A percentile compares a stretch with the other conserved stretches of the same genome.
Evolutionary conservation across 2,329 filamentous ascomycete genomes (phyloP).

Genomic region (Stenocarpella maydis): DNA sequence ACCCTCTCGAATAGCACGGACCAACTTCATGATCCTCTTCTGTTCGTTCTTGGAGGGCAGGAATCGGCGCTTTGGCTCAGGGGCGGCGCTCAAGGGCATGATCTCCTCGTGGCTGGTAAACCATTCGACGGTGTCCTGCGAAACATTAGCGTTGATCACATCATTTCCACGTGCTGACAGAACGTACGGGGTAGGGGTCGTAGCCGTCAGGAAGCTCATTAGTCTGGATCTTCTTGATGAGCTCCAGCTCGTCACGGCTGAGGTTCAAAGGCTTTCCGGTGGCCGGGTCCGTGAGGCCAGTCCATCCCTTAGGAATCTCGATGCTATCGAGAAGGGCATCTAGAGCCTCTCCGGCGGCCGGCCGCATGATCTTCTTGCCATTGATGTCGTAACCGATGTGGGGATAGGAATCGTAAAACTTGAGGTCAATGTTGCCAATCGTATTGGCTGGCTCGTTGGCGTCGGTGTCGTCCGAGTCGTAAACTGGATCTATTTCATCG

Average conservation of each 20-base stretch:
- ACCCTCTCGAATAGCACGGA: conserved; percentile 93
- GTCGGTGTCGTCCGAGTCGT: conserved; percentile 96
- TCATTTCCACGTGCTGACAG: not conserved
- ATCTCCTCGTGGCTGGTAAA: conserved; percentile 90
- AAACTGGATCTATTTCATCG: conserved; percentile 90
- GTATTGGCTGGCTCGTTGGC: conserved; percentile 83
- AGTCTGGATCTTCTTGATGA: conserved; percentile 86
- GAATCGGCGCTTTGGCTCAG: conserved; percentile 95
- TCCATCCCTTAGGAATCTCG: conserved; percentile 97
- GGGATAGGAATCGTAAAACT: conserved; percentile 96
- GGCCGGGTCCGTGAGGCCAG: conserved; percentile 89
- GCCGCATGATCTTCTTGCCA: conserved; percentile 96
- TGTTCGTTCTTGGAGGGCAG: conserved; percentile 96
- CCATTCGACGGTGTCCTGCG: conserved; percentile 84
- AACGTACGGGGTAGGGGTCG: conserved; percentile 83
- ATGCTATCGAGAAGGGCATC: conserved; percentile 96
- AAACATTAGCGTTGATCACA: conserved; percentile 37
- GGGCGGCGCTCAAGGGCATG: conserved; percentile 94
- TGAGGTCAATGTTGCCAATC: conserved; percentile 91
- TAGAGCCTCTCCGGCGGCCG: conserved; percentile 90
- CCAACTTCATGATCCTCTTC: conserved; percentile 96
- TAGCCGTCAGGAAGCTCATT: conserved; percentile 90
- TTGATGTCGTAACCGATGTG: conserved; percentile 99
- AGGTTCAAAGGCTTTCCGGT: conserved; percentile 93
- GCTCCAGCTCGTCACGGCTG: conserved; percentile 85